phyloP scores from a whole-genome alignment of 176 grass and related monocot species.

The Hsuehochloa calcarea region DNA sequence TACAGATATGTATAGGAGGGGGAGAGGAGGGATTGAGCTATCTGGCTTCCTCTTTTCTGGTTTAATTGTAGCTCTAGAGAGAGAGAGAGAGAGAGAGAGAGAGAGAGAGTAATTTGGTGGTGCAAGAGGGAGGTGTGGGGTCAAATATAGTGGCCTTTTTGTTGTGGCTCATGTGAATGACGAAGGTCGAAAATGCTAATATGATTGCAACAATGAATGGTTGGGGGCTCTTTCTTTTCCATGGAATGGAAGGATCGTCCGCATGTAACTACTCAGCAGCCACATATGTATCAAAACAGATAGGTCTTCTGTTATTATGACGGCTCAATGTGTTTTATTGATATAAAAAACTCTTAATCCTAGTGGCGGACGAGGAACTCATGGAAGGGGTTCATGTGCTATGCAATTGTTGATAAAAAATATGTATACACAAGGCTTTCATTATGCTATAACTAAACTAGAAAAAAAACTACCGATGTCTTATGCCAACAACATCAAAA shows the following conservation, averaged over 20 bases:
- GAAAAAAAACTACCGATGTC: neutral
- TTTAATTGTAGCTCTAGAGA: neutral
- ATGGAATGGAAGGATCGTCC: constrained; percentile 7
- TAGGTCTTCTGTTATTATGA: neutral
- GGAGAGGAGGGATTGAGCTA: neutral
- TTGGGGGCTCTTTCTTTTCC: neutral
- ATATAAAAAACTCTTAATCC: neutral
- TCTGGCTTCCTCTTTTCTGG: neutral
- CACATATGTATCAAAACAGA: neutral
- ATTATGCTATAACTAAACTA: neutral
- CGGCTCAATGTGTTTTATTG: neutral
- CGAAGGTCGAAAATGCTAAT: constrained; percentile 26
- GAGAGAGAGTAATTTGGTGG: neutral
- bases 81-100: neutral
- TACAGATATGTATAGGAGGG: neutral
- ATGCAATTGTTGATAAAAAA: neutral
- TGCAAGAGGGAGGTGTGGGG: constrained; percentile 4
- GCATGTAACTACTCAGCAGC: neutral
- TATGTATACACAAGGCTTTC: neutral
- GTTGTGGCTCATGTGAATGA: constrained; percentile 21
- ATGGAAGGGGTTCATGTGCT: neutral
- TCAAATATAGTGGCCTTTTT: neutral
- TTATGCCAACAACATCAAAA: neutral
- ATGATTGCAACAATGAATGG: constrained; percentile 18
- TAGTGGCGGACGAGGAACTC: neutral